Evolutionary conservation across 1,139 yeast species (phyloP).

Genomic region (Keqinozyma sinolaborantium): DNA sequence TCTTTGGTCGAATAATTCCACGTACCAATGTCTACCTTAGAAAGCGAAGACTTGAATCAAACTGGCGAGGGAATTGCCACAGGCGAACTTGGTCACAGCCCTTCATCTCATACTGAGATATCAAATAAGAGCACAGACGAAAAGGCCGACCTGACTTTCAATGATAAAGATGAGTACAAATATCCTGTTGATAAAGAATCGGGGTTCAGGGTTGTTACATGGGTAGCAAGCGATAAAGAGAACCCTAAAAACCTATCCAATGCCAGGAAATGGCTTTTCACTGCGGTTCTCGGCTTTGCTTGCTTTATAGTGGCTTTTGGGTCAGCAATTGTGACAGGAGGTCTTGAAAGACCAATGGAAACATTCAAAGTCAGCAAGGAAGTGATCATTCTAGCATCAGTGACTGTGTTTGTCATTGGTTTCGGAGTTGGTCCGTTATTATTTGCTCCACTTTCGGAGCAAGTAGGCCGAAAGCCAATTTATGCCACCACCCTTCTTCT

Average conservation of each 20-base stretch:
- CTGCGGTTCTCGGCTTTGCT: constrained; percentile 44
- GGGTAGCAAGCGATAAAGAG: constrained; percentile 45
- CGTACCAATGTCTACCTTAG: too few relatives aligned
- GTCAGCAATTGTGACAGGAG: constrained; percentile 58
- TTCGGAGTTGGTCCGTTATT: constrained; percentile 70
- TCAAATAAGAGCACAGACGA: too few relatives aligned
- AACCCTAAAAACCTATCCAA: constrained; percentile 53
- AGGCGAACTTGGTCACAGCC: too few relatives aligned
- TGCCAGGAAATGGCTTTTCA: constrained; percentile 49
- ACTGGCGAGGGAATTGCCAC: too few relatives aligned
- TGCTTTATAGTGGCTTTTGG: constrained; percentile 57
- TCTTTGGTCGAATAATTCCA: too few relatives aligned
- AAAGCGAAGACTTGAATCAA: too few relatives aligned
- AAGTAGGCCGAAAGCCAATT: constrained; percentile 53
- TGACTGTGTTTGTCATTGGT: constrained; percentile 59
- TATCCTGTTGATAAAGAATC: constrained; percentile 54
- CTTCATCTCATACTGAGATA: too few relatives aligned
- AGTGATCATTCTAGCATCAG: constrained; percentile 48
- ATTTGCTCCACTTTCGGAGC: constrained; percentile 51
- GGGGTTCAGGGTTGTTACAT: constrained; percentile 55
- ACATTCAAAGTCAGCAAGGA: constrained; percentile 49
- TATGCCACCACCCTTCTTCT: constrained; percentile 50
- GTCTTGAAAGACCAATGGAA: constrained; percentile 45
- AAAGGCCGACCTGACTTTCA: constrained; percentile 18
- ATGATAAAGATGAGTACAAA: constrained; percentile 51